Evolutionary conservation across 306 rosid species (phyloP).

Genomic region (Sicyos edulis): DNA sequence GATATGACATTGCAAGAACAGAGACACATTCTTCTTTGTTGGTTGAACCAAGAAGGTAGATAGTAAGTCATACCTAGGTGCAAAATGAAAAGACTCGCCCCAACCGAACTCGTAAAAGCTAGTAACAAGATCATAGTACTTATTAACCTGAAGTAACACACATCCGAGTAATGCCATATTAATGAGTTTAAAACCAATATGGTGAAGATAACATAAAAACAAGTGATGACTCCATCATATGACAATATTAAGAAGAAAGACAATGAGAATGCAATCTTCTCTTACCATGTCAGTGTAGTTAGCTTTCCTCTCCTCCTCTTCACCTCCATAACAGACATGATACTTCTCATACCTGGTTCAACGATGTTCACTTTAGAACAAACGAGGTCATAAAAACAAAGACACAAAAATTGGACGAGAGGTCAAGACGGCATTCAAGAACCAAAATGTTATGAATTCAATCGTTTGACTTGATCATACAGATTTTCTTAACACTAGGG

Average conservation of each 20-base stretch:
- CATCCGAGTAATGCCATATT: neutral
- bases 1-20: neutral
- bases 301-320: conserved; percentile 74
- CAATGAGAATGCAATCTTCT: conserved; percentile 19
- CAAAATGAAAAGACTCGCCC: conserved; percentile 99
- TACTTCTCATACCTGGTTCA: conserved; percentile 90
- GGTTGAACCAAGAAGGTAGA: neutral
- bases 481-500: too few relatives aligned
- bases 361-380: conserved; percentile 13
- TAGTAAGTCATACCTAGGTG: conserved; percentile 47
- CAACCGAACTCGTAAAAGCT: conserved; percentile 97
- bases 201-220: neutral
- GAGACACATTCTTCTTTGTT: neutral
- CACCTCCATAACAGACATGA: conserved; percentile 77
- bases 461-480: too few relatives aligned
- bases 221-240: neutral
- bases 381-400: neutral
- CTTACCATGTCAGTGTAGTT: conserved; percentile 88
- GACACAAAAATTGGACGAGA: neutral
- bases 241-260: neutral
- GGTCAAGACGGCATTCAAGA: too few relatives aligned
- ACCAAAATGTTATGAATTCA: too few relatives aligned
- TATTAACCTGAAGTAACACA: conserved; percentile 46
- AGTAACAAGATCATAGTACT: conserved; percentile 81
- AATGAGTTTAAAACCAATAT: neutral